Evolutionary conservation across 495 filamentous ascomycete species (phyloP), one percentile per base, ranked within the genome.

Genomic region (Pyrenopolyporus hunteri): DNA sequence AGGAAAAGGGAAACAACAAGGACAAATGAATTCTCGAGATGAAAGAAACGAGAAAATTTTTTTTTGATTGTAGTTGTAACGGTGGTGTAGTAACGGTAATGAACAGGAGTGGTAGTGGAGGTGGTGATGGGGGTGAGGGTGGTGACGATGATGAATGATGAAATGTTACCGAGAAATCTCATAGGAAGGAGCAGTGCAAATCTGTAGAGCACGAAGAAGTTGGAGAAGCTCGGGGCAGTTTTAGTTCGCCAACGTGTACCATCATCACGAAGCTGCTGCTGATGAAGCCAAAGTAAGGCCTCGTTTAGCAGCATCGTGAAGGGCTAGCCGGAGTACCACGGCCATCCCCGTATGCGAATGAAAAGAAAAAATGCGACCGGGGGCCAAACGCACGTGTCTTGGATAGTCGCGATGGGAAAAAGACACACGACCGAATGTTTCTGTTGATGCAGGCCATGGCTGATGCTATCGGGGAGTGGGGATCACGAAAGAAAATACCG

Each of bases 351-450:
- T n/a, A n/a, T n/a, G n/a, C n/a, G n/a, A n/a, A n/a, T n/a, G n/a
- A n/a, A n/a, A n/a, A n/a, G n/a, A n/a, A n/a, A n/a, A n/a, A n/a
- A n/a, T n/a, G n/a, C n/a, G n/a, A n/a, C n/a, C n/a, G n/a, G n/a
- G 23, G 23, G 0, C 42, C 42, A 45, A 25, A 45, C 22, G 23
- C 62, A 56, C 62, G 31, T 60, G 39, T 36, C 22, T 64, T 23
- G 50, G 36, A 47, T 59, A 47, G 50, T 56, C 56, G 62, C 62
- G 62, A n/a, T n/a, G n/a, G n/a, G n/a, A n/a, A n/a, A n/a, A n/a
- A n/a, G n/a, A n/a, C n/a, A n/a, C n/a, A n/a, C 62, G 47, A 49
- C 32, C 25, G 19, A 29, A 51, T 28, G 13, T 2, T 31, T 26
- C 9, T 40, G 17, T 37, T 37, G 59, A 49, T 62, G 44, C 51